Base-by-base conservation (phyloP, 2,329 filamentous ascomycete species). In the Harringtonia aguacate region DNA sequence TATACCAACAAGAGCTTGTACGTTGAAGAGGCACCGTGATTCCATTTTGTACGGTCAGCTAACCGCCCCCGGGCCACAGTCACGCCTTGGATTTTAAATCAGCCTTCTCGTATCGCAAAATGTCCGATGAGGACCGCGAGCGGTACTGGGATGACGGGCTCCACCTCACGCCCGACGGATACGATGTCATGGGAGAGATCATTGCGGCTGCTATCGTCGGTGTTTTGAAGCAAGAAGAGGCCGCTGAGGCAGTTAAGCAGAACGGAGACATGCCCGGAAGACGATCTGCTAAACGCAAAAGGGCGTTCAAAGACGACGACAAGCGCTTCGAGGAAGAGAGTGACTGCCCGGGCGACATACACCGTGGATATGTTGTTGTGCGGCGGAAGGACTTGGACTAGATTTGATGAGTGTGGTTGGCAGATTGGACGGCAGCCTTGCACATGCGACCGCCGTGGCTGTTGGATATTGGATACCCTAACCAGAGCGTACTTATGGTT, bases 81-180 rank as follows among this genome's bases (percentile, higher is more conserved):
- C 64, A 74, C 56, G 58, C 67, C 17, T 76, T 77, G 50, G 77
- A 84, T 53, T 66, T 83, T 18, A 57, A 69, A 51, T 56, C 61
- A 22, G 68, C 67, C 10, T 61, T 83, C 7, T 75, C 77, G 1
- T 81, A 71, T 52, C 66, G 68, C 50, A 54, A 57, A 15, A 67
- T 81, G 53, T 55, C 65, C 2, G 58, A 66, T 8, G 54, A 62
- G 1, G 67, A 74, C 45, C 64, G 67, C 20, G 49, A 62, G 2
- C 61, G 60, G 45, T 73, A 77, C 52, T 83, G 77, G 75, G 68
- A 77, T 49, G 79, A 84, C 58, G 68, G 67, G 17, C 50, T 82
- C 20, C 79, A 84, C 59, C 64, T 81, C 10, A 73, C 70, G 1
- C 58, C 63, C 0, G 66, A 63, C 8, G 79, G 79, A 8, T 83